Base-by-base conservation (phyloP, 805 yeast species). In the Candida tammaniensis region DNA sequence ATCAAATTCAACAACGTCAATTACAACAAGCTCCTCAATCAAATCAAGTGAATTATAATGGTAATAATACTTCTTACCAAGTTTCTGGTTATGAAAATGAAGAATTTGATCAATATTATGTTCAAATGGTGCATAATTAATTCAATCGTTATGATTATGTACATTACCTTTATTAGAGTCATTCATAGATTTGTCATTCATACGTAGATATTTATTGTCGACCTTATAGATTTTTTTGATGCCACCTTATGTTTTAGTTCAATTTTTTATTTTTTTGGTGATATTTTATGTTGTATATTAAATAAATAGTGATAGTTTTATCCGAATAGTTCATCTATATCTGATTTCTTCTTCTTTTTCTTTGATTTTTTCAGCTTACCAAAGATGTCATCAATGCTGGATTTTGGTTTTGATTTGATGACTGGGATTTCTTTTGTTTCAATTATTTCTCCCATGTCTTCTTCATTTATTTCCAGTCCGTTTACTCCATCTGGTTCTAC, bases 281-380 rank as follows among this genome's bases (percentile, higher is more conserved):
- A n/a, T n/a, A n/a, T n/a, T n/a, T n/a, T n/a, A n/a, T n/a, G n/a
- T n/a, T n/a, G n/a, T n/a, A n/a, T n/a, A n/a, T n/a, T n/a, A n/a
- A n/a, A n/a, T n/a, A n/a, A n/a, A n/a, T n/a, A n/a, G n/a, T n/a
- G n/a, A n/a, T n/a, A n/a, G n/a, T n/a, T n/a, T 20, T 30, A 36
- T 14, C 38, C 38, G 19, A 38, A 38, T 26, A 38, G 10, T 27
- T 24, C 18, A 27, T 38, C 42, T 3, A 38, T 38, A 24, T 38
- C 42, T 22, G 38, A 33, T 40, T 61, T 72, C 33, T 59, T 55
- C 51, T 69, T 76, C 52, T 68, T 70, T 39, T 70, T 70, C 51
- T 68, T 69, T 48, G 59, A 44, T 28, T 31, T 42, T 23, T 22
- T 40, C n/a, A n/a, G n/a, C 41, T 36, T 38, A 37, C 35, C 35